phyloP scores from a whole-genome alignment of 306 rosid species.

The Hylodesmum podocarpum region DNA sequence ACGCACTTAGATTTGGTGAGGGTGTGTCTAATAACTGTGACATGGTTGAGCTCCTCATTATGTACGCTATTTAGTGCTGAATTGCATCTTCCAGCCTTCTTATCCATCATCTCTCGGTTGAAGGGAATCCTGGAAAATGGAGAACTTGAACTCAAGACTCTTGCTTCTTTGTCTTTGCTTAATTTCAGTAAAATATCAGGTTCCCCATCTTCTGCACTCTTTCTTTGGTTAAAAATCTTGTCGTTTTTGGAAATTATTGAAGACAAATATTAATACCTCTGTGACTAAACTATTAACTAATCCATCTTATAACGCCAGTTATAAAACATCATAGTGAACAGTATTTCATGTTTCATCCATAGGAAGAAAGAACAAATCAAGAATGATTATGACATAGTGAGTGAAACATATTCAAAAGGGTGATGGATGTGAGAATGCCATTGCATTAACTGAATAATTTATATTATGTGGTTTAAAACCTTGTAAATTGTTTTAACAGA shows the following conservation, averaged over 20 bases:
- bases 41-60: slow-evolving; percentile 77
- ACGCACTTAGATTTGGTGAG: slow-evolving; percentile 53
- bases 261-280: too few relatives aligned
- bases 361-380: too few relatives aligned
- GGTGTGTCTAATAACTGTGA: slow-evolving; percentile 49
- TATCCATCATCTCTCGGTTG: slow-evolving; percentile 48
- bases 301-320: too few relatives aligned
- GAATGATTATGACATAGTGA: not conserved
- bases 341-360: too few relatives aligned
- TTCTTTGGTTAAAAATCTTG: not conserved
- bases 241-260: not conserved
- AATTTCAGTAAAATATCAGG: slow-evolving; percentile 82
- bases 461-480: not conserved
- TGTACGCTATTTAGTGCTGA: slow-evolving; percentile 39
- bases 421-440: not conserved
- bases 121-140: slow-evolving; percentile 49
- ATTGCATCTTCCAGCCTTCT: slow-evolving; percentile 55
- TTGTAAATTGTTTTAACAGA: slow-evolving; percentile 39
- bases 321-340: too few relatives aligned
- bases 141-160: slow-evolving; percentile 58
- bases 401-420: not conserved
- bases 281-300: too few relatives aligned
- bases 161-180: slow-evolving; percentile 70
- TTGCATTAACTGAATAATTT: not conserved
- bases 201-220: slow-evolving; percentile 23